Evolutionary conservation across 2,329 filamentous ascomycete genomes (phyloP), one percentile per base, ranked within the genome.

Genomic region (Neofusicoccum ribis): DNA sequence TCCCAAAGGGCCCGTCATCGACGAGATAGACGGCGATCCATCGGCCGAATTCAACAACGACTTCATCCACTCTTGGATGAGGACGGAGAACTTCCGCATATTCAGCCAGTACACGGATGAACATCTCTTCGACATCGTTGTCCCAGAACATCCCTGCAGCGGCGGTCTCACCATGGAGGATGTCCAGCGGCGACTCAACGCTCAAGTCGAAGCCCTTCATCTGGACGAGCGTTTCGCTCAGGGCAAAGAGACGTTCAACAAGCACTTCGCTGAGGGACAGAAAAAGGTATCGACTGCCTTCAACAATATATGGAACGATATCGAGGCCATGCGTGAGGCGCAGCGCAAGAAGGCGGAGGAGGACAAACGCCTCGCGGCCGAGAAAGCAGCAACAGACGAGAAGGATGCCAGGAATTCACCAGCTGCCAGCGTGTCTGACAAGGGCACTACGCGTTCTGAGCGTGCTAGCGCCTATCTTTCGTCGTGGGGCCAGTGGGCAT

Each of bases 81-180:
- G 85, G 67, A 97, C 94, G 0, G 90, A 96, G 68, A 98, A 98
- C 74, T 97, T 95, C 77, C 86, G 90, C 59, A 89, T 99, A 67
- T 99, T 96, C 87, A 85, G 93, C 69, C 83, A 85, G 34, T 80
- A 77, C 65, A 84, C 81, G 2, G 93, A 97, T 73, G 89, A 89
- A 15, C 91, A 97, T 72, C 85, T 99, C 15, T 99, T 98, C 74
- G 94, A 97, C 70, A 92, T 99, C 68, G 91, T 96, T 14, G 93
- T 96, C 73, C 95, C 95, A 1, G 89, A 89, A 67, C 95, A 99
- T 77, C 95, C 95, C 3, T 97, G 92, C 76, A 93, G 93, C 0
- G 95, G 95, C 31, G 94, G 93, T 0, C 84, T 99, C 20, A 93
- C 90, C 1, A 93, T 99, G 68, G 95, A 98, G 70, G 95, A 99